Conservation (phyloP, 2,329 filamentous ascomycete genomes). For the Claviceps monticola region DNA sequence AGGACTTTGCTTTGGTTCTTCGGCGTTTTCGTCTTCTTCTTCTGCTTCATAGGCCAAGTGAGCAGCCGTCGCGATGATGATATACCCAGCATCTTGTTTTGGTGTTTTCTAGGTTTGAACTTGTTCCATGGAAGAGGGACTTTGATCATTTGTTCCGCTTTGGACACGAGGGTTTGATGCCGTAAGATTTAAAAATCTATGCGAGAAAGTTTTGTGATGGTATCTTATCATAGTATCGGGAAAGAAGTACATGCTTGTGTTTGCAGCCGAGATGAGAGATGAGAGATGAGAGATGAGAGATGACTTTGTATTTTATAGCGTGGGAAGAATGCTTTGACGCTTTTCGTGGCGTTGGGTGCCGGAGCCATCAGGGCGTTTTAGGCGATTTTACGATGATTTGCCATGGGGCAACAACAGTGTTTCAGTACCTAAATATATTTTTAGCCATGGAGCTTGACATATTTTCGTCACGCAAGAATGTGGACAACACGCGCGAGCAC, state of each 20-base stretch:
- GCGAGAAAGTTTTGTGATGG: slow-evolving; percentile 3
- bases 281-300: slow-evolving; percentile 3
- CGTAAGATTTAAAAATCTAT: slow-evolving; percentile 7
- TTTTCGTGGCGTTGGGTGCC: slow-evolving; percentile 1
- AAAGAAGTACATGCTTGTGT: slow-evolving; percentile 5
- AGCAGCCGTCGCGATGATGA: slow-evolving; percentile 9
- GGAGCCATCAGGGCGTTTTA: neutral
- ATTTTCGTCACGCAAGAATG: neutral
- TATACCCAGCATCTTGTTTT: slow-evolving; percentile 17
- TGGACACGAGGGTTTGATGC: slow-evolving; percentile 5
- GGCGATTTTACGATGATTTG: slow-evolving; percentile 4
- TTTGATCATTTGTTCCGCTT: slow-evolving; percentile 2
- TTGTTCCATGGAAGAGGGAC: slow-evolving; percentile 9
- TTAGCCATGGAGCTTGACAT: slow-evolving; percentile 9
- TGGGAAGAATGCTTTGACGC: slow-evolving; percentile 4
- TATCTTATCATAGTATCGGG: slow-evolving; percentile 6
- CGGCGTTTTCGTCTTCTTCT: slow-evolving; percentile 15
- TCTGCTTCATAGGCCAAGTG: slow-evolving; percentile 3
- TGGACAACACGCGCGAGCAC: neutral
- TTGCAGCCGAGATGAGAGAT: slow-evolving; percentile 3
- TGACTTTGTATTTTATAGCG: slow-evolving; percentile 7
- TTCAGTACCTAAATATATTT: slow-evolving; percentile 7
- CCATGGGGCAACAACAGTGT: neutral
- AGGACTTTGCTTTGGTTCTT: slow-evolving; percentile 13
- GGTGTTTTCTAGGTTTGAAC: slow-evolving; percentile 1